phyloP scores from a whole-genome alignment of 371 early-diverging fungal genomes.

The Rhizopus delemar region DNA sequence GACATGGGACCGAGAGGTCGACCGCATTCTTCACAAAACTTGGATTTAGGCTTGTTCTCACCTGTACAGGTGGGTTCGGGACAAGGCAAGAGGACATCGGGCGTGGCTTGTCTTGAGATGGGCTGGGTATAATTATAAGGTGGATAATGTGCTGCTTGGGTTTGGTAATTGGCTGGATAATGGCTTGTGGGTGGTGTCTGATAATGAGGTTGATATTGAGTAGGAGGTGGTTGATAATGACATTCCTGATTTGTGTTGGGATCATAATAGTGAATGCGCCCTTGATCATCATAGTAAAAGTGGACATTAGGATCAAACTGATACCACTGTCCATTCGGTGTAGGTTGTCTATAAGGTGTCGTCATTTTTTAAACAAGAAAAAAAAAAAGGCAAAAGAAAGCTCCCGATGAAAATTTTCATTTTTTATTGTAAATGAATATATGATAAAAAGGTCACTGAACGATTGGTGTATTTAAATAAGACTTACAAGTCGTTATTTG shows the following conservation, averaged over 20 bases:
- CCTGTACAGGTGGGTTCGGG: conserved; percentile 62
- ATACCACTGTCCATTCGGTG: conserved; percentile 20
- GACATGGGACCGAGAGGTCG: conserved; percentile 48
- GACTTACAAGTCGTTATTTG: too few relatives aligned
- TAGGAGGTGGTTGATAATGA: conserved; percentile 19
- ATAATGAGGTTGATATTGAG: not conserved
- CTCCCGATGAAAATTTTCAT: not conserved
- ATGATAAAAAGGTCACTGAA: too few relatives aligned
- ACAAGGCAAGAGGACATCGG: conserved; percentile 48
- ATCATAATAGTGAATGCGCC: conserved; percentile 35
- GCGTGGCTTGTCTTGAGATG: conserved; percentile 27
- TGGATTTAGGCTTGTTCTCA: conserved; percentile 64
- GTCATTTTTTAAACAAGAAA: conserved; percentile 18
- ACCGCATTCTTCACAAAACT: conserved; percentile 78
- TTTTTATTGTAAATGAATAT: too few relatives aligned
- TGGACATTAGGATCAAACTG: conserved; percentile 43
- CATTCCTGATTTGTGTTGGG: conserved; percentile 33
- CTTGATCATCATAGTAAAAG: conserved; percentile 37
- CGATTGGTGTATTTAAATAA: too few relatives aligned
- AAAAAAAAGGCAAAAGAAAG: conserved; percentile 2
- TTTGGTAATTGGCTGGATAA: conserved; percentile 22
- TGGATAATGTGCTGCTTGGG: conserved; percentile 22
- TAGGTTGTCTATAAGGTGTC: conserved; percentile 19
- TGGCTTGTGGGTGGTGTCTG: conserved; percentile 6
- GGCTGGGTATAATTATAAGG: conserved; percentile 10